Conservation (phyloP, 2,329 filamentous ascomycete species). For the Reticulascus tulasneorum region DNA sequence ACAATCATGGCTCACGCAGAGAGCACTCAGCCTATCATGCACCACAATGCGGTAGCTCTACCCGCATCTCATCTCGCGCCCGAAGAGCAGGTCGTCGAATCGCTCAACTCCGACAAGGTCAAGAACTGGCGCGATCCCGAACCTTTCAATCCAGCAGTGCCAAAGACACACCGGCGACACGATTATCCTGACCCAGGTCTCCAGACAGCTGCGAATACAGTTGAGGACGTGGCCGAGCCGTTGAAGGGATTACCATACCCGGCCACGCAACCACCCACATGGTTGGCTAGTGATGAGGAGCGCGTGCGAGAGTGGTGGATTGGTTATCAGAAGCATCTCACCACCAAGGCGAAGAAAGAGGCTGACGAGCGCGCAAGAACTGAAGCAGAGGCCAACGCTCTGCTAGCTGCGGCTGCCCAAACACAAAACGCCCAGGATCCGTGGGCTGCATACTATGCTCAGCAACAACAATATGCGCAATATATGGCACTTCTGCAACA, state of each 20-base stretch:
- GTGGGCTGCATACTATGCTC: constrained; percentile 24
- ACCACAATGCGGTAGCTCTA: constrained; percentile 26
- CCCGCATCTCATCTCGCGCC: constrained; percentile 26
- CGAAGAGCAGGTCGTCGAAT: constrained; percentile 36
- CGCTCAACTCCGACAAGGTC: constrained; percentile 40
- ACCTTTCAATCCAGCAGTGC: constrained; percentile 29
- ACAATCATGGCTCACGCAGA: constrained; percentile 14
- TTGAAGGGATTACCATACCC: constrained; percentile 45
- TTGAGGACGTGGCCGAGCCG: constrained; percentile 38
- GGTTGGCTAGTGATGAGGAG: constrained; percentile 43
- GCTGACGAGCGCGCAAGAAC: constrained; percentile 32
- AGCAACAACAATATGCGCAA: constrained; percentile 30
- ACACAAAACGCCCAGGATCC: constrained; percentile 17
- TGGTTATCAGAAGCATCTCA: constrained; percentile 39
- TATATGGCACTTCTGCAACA: constrained; percentile 40
- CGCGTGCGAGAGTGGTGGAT: constrained; percentile 50
- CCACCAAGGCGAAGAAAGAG: constrained; percentile 32
- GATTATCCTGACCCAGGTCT: constrained; percentile 40
- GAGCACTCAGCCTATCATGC: constrained; percentile 19
- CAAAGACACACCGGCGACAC: constrained; percentile 20
- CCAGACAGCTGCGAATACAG: constrained; percentile 35
- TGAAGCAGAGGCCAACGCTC: constrained; percentile 27
- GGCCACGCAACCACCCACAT: constrained; percentile 47
- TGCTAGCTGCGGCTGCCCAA: constrained; percentile 18
- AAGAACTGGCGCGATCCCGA: constrained; percentile 39